Base-by-base conservation (phyloP, 495 filamentous ascomycete species). In the Lindgomyces ingoldianus region DNA sequence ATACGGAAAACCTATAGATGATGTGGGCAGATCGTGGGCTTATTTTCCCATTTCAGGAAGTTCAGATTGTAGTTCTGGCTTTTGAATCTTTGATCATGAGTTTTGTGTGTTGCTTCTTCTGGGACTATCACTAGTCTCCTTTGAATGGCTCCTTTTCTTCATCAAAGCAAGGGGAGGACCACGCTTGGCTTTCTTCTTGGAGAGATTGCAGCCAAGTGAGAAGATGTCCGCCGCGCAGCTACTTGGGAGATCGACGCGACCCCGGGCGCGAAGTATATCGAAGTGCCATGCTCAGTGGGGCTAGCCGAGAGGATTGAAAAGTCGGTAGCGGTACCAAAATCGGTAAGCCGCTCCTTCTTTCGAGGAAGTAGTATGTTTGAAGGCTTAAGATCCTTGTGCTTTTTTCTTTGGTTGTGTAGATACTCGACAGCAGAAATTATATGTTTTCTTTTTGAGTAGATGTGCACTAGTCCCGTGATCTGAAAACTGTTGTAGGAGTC, bases 311-410 rank as follows among this genome's bases (percentile, higher is more conserved):
- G 57, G n/a, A 45, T 3, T n/a, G 68, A 70, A 30, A 70, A 70
- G 27, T 70, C 68, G 1, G 68, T 64, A 21, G 64, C 60, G 14
- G 19, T 59, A 3, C 63, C 68, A 41, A 70, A 70, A 25, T 70
- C 68, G 14, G 68, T 70, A 6, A 70, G 25, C 68, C 63, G 67
- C 24, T 67, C 9, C 1, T 46, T 26, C 19, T 63, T 36, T 1
- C 41, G 52, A 19, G 57, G 53, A 45, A 70, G 50, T 4, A 70
- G 54, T n/a, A 67, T 56, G 36, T 70, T 65, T 21, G 60, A 59
- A 26, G 67, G 67, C 33, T 70, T 70, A 3, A 70, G 53, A 39
- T 70, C 67, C 33, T 70, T 70, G 49, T 70, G 67, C 0, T 64
- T 53, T 18, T 64, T 57, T 1, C 36, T 47, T 30, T 70, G 44